Base-by-base conservation (phyloP, 768 basidiomycete genomes). In the Leccinum fibrillosum region DNA sequence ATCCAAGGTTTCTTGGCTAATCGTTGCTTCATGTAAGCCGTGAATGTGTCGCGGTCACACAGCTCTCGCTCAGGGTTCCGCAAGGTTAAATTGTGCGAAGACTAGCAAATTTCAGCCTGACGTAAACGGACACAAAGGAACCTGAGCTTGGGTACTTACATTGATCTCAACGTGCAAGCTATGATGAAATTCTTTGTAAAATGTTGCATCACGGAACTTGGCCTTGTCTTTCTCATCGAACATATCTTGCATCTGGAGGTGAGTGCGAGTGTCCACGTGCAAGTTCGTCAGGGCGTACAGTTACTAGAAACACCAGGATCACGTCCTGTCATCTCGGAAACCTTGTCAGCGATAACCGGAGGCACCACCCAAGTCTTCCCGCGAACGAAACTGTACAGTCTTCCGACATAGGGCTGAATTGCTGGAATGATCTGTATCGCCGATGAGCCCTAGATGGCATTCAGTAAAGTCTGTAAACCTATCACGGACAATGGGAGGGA, bases 371-470 rank as follows among this genome's bases (percentile, higher is more conserved):
- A 86, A 0, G 84, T 85, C 67, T 80, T 78, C 9, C 83, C 81
- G 8, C 84, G 79, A 50, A 85, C 85, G 63, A 80, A 86, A 63
- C 84, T 84, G 35, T 72, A 67, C 45, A 86, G 50, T 59, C 78
- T 76, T 53, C 71, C 72, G 4, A 83, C 82, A 52, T 73, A 75
- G 7, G 82, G 76, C 60, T 86, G 85, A 32, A 86, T 68, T 5
- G 82, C 78, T 0, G 85, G 78, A 0, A 86, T 81, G 4, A 85
- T 78, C 60, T 87, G 85, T 35, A 86, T 77, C 7, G 82, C 85
- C 26, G 84, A 84, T 5, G 85, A 86, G 4, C 84, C 84, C 85
- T 86, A 48, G 10, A 58, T n/a, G 5, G 21, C 5, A 49, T 26
- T 2, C 47, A 21, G 17, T 10, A 3, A 34, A 2, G 2, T 30